These are phyloP conservation scores for Ceratocystis harringtonii DNA, from an alignment of 2,329 filamentous ascomycete genomes.

Conservation along the genomic window DNA sequence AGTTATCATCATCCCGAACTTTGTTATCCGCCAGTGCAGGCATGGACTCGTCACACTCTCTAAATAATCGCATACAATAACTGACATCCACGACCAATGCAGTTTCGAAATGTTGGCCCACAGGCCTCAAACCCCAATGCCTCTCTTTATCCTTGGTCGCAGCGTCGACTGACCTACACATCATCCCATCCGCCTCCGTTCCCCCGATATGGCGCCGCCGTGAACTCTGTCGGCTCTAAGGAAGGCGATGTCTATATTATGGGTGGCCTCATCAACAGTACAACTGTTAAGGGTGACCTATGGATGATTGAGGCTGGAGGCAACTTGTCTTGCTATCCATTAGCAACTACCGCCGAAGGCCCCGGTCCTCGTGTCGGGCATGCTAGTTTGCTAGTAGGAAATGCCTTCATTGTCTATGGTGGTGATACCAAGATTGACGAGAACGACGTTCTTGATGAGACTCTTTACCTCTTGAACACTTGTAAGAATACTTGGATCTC, in stretches of 20 bases:
- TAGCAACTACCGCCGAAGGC: constrained; percentile 82
- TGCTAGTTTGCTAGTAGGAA: constrained; percentile 83
- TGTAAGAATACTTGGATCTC: constrained; percentile 44
- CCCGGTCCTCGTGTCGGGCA: constrained; percentile 92
- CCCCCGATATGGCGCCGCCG: constrained; percentile 89
- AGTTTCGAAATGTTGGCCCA: constrained; percentile 40
- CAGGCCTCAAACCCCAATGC: constrained; percentile 44
- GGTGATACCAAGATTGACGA: constrained; percentile 97
- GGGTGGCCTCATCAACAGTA: constrained; percentile 89
- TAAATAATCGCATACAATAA: neutral
- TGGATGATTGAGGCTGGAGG: constrained; percentile 94
- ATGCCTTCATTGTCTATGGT: constrained; percentile 97
- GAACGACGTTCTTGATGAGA: constrained; percentile 80
- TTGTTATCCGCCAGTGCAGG: neutral
- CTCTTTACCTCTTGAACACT: constrained; percentile 89
- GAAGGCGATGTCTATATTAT: constrained; percentile 96
- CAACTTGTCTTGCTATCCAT: constrained; percentile 77
- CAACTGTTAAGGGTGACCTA: constrained; percentile 88
- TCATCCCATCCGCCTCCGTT: constrained; percentile 74
- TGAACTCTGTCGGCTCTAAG: constrained; percentile 84
- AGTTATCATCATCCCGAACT: neutral
- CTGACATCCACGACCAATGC: constrained; percentile 18
- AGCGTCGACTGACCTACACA: constrained; percentile 73
- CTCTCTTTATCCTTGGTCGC: constrained; percentile 91
- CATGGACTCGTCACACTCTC: neutral